phyloP scores from a whole-genome alignment of 2,329 filamentous ascomycete genomes.

The Hysterium pulicare region DNA sequence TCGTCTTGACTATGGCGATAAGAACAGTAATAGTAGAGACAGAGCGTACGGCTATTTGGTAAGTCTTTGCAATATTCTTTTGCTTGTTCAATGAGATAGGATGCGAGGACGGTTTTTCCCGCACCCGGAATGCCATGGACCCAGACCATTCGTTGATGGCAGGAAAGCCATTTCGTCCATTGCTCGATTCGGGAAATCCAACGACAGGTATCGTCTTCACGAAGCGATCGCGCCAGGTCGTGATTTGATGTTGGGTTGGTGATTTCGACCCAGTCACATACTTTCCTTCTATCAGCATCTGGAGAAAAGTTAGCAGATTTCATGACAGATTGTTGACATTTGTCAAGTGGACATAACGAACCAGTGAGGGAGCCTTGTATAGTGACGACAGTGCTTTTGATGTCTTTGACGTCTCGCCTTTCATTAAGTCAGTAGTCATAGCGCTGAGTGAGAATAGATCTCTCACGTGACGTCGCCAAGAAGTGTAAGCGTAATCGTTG shows the following conservation, averaged over 20 bases:
- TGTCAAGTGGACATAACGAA: no score
- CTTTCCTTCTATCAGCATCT: constrained; percentile 4
- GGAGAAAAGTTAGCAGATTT: neutral
- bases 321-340: no score
- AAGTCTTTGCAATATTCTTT: neutral
- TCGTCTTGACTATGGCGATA: constrained; percentile 9
- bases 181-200: constrained; percentile 4
- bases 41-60: neutral
- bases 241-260: constrained; percentile 8
- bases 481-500: constrained; percentile 6
- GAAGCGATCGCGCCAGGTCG: constrained; percentile 1
- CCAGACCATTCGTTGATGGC: constrained; percentile 4
- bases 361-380: no score
- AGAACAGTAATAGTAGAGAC: constrained; percentile 8
- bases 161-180: constrained; percentile 5
- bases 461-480: constrained; percentile 3
- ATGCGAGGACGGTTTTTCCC: constrained; percentile 9
- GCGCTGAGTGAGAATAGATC: neutral
- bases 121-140: constrained; percentile 9
- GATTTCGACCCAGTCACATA: constrained; percentile 6
- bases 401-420: constrained; percentile 6
- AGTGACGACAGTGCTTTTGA: constrained; percentile 3
- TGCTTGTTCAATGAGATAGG: constrained; percentile 4
- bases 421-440: neutral
- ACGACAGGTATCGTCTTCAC: constrained; percentile 3